Evolutionary conservation across 345 rosid species (phyloP).

Genomic region (Boechera retrofracta): DNA sequence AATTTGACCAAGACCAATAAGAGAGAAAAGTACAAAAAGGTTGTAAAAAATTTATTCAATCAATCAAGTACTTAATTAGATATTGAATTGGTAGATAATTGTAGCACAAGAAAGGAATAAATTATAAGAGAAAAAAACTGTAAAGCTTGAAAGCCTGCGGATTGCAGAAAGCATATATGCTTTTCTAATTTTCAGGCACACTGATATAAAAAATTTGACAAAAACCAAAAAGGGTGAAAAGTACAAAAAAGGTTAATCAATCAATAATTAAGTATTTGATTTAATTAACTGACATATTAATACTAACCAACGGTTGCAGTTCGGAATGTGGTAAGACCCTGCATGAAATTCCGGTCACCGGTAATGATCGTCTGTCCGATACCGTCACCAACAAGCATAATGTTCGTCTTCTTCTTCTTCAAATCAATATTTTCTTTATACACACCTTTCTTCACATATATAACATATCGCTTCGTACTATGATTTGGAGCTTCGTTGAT

Average conservation of each 20-base stretch:
- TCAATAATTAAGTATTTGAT: slow-evolving; percentile 17
- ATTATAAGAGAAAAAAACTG: neutral
- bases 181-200: slow-evolving; percentile 31
- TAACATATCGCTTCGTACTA: slow-evolving; percentile 66
- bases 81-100: neutral
- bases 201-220: slow-evolving; percentile 29
- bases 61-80: neutral
- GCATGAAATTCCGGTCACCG: slow-evolving; percentile 73
- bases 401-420: slow-evolving; percentile 73
- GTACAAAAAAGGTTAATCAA: slow-evolving; percentile 25
- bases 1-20: slow-evolving; percentile 31
- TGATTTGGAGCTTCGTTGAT: slow-evolving; percentile 71
- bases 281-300: neutral
- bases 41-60: slow-evolving; percentile 16
- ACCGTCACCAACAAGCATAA: slow-evolving; percentile 84
- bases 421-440: slow-evolving; percentile 79
- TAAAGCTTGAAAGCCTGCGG: slow-evolving; percentile 32
- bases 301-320: slow-evolving; percentile 88
- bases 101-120: slow-evolving; percentile 28
- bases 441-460: slow-evolving; percentile 73
- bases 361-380: slow-evolving; percentile 70
- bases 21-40: slow-evolving; percentile 36
- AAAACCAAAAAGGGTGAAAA: slow-evolving; percentile 27
- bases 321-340: slow-evolving; percentile 95
- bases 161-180: slow-evolving; percentile 44